phyloP scores from a whole-genome alignment of 495 filamentous ascomycete genomes.

The Hyphodiscus hymeniophilus region DNA sequence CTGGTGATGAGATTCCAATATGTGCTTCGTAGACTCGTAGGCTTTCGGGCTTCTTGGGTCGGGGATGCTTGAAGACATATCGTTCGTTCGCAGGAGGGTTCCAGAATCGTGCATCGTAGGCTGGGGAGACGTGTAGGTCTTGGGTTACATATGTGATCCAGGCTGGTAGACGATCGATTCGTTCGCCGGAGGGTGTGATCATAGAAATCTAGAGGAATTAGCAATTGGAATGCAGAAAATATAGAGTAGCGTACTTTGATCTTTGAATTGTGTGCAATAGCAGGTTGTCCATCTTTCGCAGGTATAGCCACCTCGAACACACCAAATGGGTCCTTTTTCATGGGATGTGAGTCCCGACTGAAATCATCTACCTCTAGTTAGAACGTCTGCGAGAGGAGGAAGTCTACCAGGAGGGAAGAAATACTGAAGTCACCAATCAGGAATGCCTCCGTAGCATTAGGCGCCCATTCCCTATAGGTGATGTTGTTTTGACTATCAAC shows the following conservation, averaged over 20 bases:
- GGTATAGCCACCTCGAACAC: slow-evolving; percentile 79
- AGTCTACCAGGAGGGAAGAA: slow-evolving; percentile 13
- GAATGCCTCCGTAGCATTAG: slow-evolving; percentile 72
- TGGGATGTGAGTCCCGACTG: slow-evolving; percentile 71
- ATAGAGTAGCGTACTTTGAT: slow-evolving; percentile 60
- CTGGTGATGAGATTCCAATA: slow-evolving; percentile 92
- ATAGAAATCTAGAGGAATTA: slow-evolving; percentile 61
- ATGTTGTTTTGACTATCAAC: slow-evolving; percentile 75
- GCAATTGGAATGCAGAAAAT: slow-evolving; percentile 9
- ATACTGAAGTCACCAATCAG: slow-evolving; percentile 96
- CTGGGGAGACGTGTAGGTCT: slow-evolving; percentile 77
- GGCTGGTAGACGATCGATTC: slow-evolving; percentile 81
- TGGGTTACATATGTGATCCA: slow-evolving; percentile 98
- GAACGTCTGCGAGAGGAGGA: slow-evolving; percentile 5
- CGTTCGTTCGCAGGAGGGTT: slow-evolving; percentile 69
- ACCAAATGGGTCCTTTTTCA: slow-evolving; percentile 81
- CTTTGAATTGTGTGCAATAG: slow-evolving; percentile 88
- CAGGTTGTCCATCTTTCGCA: slow-evolving; percentile 61
- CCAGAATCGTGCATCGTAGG: slow-evolving; percentile 95
- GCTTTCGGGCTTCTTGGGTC: slow-evolving; percentile 78
- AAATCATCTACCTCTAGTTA: slow-evolving; percentile 59
- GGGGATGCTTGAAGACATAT: slow-evolving; percentile 75
- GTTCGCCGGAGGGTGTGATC: slow-evolving; percentile 66
- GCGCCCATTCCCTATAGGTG: slow-evolving; percentile 92
- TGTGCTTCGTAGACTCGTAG: slow-evolving; percentile 95